Conservation (phyloP, 169 alveolate species). For the Plasmodium inui region DNA sequence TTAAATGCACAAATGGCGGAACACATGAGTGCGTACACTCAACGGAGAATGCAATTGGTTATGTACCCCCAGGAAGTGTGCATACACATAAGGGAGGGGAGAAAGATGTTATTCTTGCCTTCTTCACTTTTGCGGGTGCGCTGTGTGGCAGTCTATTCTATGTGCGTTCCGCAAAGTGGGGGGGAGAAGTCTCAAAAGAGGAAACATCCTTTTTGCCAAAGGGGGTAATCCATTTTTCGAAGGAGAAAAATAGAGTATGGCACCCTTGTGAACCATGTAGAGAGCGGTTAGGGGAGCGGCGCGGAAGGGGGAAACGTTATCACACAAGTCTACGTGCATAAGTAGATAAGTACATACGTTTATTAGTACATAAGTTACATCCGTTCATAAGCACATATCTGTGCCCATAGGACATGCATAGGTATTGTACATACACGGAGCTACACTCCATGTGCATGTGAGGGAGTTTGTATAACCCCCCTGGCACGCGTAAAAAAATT, state of each 20-base stretch:
- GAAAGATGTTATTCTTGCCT: neutral
- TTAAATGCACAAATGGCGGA: neutral
- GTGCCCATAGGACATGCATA: neutral
- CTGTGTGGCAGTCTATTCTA: neutral
- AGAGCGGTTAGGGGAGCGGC: neutral
- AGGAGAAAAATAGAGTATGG: neutral
- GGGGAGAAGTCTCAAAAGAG: neutral
- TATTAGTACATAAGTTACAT: too few relatives aligned
- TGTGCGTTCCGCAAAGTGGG: neutral
- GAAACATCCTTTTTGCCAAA: neutral
- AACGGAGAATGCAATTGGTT: neutral
- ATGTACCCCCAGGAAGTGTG: neutral
- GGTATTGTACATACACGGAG: neutral
- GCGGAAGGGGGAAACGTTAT: neutral
- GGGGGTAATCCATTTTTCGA: neutral
- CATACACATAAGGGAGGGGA: neutral
- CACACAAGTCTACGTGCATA: neutral
- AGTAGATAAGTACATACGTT: neutral
- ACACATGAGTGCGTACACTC: neutral
- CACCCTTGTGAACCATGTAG: neutral
- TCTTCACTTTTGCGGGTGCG: neutral
- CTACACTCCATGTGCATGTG: neutral
- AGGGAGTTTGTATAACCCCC: neutral
- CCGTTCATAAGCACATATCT: neutral
- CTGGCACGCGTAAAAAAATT: neutral